Base-by-base conservation (phyloP, 176 grass and related monocot species). In the Ensete ventricosum region DNA sequence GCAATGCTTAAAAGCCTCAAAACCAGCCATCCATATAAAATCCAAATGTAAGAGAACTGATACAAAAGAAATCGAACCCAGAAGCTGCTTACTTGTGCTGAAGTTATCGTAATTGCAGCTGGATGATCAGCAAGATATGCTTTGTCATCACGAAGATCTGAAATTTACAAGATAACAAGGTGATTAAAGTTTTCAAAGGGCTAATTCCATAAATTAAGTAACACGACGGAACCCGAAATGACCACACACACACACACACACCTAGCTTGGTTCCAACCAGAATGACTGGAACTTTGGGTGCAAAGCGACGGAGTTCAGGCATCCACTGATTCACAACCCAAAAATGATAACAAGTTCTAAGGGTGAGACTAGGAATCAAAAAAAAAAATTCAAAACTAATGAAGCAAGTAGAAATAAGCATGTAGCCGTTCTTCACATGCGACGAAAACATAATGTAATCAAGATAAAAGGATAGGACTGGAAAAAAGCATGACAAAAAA, bases 221-320 rank as follows among this genome's bases (percentile, higher is more conserved):
- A 25, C 14, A 54, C 11, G 11, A 54, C 22, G 67, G 19, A 63
- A 51, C 29, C 34, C 10, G 54, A 50, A 62, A 11, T 78, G 54
- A 23, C 16, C 78, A 1, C 80, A 8, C 34, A 43, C 34, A 6
- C 34, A 54, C 76, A 6, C 34, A 43, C 57, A 54, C 76, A 96
- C 92, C 92, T 85, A 92, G 84, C 83, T 96, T 96, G 64, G 92
- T 96, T 26, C 92, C 92, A 55, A 92, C 92, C 8, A 96, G 89
- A 83, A 92, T 71, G 73, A 96, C 77, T 17, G 92, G 89, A 69
- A 96, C 84, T 24, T 83, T 92, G 0, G 89, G 89, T 0, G 89
- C 89, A 64, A 92, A 96, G 20, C 88, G 81, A 17, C 89, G 86
- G 13, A 96, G 92, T 77, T 96, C 92, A 16, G 92, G 92, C 88